phyloP scores from a whole-genome alignment of 306 rosid species.

The Boehmeria nivea region DNA sequence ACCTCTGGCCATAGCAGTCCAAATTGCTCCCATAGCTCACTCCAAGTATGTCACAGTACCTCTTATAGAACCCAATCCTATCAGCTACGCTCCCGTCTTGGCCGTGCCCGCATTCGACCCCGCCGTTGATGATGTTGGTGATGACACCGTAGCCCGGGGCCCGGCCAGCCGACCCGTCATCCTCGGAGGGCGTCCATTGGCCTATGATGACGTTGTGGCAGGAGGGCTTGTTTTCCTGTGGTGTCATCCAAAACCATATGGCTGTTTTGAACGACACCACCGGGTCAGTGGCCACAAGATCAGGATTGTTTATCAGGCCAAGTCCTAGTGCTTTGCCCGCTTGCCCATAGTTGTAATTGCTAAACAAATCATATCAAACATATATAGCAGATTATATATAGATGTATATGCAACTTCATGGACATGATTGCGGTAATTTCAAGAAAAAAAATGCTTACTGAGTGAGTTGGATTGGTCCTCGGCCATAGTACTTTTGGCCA shows the following conservation, averaged over 20 bases:
- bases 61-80: neutral
- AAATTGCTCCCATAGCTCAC: conserved; percentile 1
- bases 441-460: conserved; percentile 14
- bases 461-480: conserved; percentile 58
- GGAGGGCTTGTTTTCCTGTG: neutral
- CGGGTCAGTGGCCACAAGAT: conserved; percentile 38
- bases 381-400: too few species aligned
- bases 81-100: neutral
- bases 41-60: neutral
- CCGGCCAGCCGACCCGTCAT: neutral
- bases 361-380: conserved; percentile 1
- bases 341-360: conserved; percentile 55
- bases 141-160: neutral
- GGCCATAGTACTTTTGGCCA: conserved; percentile 42
- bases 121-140: neutral
- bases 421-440: too few species aligned
- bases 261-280: conserved; percentile 53
- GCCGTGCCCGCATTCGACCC: neutral
- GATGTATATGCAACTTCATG: too few species aligned
- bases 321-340: conserved; percentile 43
- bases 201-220: neutral
- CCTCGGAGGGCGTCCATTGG: neutral
- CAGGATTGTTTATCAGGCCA: conserved; percentile 48
- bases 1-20: neutral
- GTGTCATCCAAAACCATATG: conserved; percentile 52